A percentile compares a stretch with the other conserved stretches of the same genome.
Evolutionary conservation across 2,329 filamentous ascomycete genomes (phyloP).

Genomic region (Penicillium decumbens): DNA sequence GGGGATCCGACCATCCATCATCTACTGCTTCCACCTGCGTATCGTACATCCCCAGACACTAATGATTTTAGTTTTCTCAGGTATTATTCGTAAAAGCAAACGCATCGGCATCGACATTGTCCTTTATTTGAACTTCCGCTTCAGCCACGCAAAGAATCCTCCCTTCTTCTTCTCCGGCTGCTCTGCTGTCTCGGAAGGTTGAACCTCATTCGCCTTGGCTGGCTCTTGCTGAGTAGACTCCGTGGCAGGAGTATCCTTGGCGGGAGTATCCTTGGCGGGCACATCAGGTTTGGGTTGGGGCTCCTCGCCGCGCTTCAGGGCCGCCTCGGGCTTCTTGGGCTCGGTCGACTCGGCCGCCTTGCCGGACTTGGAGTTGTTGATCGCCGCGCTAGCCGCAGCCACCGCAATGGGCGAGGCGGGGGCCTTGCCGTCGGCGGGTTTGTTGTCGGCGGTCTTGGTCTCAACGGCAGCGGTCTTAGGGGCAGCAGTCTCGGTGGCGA

Average conservation of each 20-base stretch:
- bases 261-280: background rate
- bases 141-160: constrained; percentile 17
- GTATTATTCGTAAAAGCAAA: background rate
- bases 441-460: background rate
- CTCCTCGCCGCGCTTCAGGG: constrained; percentile 23
- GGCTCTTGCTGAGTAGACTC: constrained; percentile 1
- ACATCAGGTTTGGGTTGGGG: constrained; percentile 9
- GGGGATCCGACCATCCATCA: constrained; percentile 4
- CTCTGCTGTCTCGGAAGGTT: constrained; percentile 3
- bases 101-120: background rate
- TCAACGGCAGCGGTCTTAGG: constrained; percentile 4
- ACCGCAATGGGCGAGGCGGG: constrained; percentile 15
- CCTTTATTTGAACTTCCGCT: constrained; percentile 18
- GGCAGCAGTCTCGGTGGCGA: background rate
- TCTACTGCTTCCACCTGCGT: constrained; percentile 3
- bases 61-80: constrained; percentile 1
- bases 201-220: constrained; percentile 1
- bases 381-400: constrained; percentile 20
- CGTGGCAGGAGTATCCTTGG: constrained; percentile 3
- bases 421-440: constrained; percentile 3
- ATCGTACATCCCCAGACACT: constrained; percentile 13
- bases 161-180: constrained; percentile 42
- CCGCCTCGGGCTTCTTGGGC: constrained; percentile 23
- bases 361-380: constrained; percentile 20
- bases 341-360: constrained; percentile 15